Percentiles rank a stretch among this genome's conserved stretches.
Evolutionary conservation across 2,329 filamentous ascomycete genomes (phyloP).

Genomic region (Fusarium sp.): DNA sequence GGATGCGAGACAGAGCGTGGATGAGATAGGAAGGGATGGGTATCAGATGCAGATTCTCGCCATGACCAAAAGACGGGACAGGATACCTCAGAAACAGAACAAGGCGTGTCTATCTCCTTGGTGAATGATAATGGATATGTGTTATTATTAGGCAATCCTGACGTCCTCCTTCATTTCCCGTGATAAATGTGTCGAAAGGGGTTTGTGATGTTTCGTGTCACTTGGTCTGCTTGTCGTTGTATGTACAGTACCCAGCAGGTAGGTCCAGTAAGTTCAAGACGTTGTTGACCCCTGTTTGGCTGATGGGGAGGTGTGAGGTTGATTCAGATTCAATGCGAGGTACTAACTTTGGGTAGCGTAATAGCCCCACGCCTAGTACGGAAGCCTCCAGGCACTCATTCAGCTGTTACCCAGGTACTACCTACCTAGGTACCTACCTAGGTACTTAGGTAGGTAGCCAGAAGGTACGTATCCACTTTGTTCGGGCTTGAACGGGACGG

Average conservation of each 20-base stretch:
- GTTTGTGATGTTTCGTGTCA: conserved; percentile 26
- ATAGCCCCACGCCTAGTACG: neutral
- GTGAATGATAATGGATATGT: neutral
- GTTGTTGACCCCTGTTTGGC: conserved; percentile 35
- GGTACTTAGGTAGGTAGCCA: neutral
- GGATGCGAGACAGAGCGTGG: neutral
- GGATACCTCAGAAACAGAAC: neutral
- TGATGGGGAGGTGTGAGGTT: conserved; percentile 10
- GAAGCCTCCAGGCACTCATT: neutral
- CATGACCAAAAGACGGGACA: conserved; percentile 17
- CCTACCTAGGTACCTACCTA: too few species aligned
- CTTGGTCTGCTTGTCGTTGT: conserved; percentile 7
- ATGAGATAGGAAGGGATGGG: conserved; percentile 10
- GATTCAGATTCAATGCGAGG: conserved; percentile 10
- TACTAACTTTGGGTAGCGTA: neutral
- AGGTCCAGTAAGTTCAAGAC: neutral
- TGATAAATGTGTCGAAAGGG: conserved; percentile 15
- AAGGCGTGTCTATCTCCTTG: conserved; percentile 2
- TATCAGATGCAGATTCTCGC: conserved; percentile 25
- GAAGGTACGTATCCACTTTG: conserved; percentile 21
- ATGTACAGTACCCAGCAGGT: neutral
- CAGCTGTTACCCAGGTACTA: neutral
- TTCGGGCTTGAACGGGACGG: neutral
- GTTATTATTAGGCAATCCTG: neutral
- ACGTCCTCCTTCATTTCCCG: neutral